Base-by-base conservation (phyloP, 805 yeast genomes). In the Candida saitoana region DNA sequence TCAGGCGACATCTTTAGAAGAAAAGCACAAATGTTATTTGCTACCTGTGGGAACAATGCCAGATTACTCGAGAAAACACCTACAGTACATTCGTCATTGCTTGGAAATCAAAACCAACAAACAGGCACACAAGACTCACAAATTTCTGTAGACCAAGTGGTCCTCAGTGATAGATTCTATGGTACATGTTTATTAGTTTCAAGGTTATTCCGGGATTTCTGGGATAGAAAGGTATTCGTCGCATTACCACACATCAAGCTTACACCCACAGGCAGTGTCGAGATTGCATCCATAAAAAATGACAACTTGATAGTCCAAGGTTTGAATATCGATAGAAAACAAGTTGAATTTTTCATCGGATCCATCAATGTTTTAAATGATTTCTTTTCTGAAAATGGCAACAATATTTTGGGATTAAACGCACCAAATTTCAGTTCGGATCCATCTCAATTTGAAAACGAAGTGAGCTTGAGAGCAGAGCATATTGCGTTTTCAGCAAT, bases 141-240 rank as follows among this genome's bases (percentile, higher is more conserved):
- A 58, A 76, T 54, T 38, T 54, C 76, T 29, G 72, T 83, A 38
- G 86, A 82, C 48, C 83, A 82, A 58, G 96, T 91, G n/a, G 79
- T 86, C 22, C 73, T 93, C 46, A 87, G 96, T 63, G 95, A 96
- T 51, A 72, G 96, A 50, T 89, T 90, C 54, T 90, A 87, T 59
- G 98, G 96, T 36, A 77, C 87, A 14, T 82, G 91, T 11, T 73
- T 88, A 18, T 76, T 89, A 44, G 69, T 89, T 24, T 76, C 96
- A 1, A 76, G 98, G 50, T 62, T 90, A 14, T 79, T 91, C 48
- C 76, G 95, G 48, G 82, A 81, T 15, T 71, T 80, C 36, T 93
- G 99, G 99, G 73, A 73, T 42, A 69, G 69, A 27, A 82, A 79
- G 40, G 84, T 90, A 2, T 86, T 91, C 51, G 62, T 66, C 15